Conservation (phyloP, 768 basidiomycete species). For the Obba rivulosa region DNA sequence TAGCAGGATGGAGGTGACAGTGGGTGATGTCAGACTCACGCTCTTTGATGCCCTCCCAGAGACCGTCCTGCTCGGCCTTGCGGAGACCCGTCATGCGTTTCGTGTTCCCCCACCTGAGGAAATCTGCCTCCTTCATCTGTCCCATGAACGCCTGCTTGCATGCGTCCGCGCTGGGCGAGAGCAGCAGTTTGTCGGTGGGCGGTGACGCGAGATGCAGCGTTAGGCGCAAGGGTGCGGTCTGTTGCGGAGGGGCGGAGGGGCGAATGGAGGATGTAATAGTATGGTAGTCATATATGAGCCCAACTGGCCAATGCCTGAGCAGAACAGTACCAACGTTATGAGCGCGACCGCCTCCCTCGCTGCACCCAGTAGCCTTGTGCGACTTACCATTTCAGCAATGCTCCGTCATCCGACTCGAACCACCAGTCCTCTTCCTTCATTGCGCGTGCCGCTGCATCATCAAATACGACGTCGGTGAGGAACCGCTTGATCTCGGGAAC, state of each 20-base stretch:
- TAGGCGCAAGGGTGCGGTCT: slow-evolving; percentile 62
- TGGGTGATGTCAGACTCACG: too few species aligned
- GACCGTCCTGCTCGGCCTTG: slow-evolving; percentile 89
- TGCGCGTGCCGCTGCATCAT: slow-evolving; percentile 70
- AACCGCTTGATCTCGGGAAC: slow-evolving; percentile 86
- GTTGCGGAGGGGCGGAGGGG: slow-evolving; percentile 29
- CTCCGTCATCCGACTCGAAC: slow-evolving; percentile 89
- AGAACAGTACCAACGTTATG: too few species aligned
- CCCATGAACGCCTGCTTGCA: slow-evolving; percentile 96
- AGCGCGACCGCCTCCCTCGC: too few species aligned
- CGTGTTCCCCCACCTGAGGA: slow-evolving; percentile 94
- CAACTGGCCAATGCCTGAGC: slow-evolving; percentile 99
- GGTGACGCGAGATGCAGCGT: slow-evolving; percentile 85
- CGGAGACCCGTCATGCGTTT: slow-evolving; percentile 88
- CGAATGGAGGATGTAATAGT: slow-evolving; percentile 58
- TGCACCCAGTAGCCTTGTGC: not conserved
- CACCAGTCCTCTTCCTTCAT: slow-evolving; percentile 93
- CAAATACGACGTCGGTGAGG: slow-evolving; percentile 88
- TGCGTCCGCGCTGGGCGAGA: slow-evolving; percentile 75
- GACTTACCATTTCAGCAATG: slow-evolving; percentile 80
- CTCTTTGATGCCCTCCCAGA: slow-evolving; percentile 96
- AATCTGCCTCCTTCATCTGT: slow-evolving; percentile 94
- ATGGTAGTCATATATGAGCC: slow-evolving; percentile 87
- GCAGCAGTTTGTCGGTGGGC: slow-evolving; percentile 78
- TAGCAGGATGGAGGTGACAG: too few species aligned